Evolutionary conservation across 257 asterid genomes (phyloP).

Genomic region (Gynochthodes officinalis): DNA sequence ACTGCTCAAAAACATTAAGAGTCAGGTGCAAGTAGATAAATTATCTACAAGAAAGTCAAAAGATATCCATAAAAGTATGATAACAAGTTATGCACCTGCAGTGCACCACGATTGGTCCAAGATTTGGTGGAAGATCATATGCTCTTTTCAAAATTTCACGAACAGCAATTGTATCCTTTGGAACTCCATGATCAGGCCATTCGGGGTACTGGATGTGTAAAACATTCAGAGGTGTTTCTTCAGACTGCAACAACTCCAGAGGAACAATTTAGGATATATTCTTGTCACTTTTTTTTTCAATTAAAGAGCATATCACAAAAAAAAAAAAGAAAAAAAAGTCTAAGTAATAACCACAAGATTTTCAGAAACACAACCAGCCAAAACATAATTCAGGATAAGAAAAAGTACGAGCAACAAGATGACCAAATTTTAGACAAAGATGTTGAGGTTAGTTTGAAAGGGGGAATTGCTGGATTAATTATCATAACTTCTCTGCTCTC

Average conservation of each 20-base stretch:
- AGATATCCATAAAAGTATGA: background rate
- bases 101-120: conserved; percentile 92
- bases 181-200: conserved; percentile 99
- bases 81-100: conserved; percentile 63
- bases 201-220: conserved; percentile 92
- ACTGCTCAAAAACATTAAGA: conserved; percentile 40
- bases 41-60: background rate
- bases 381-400: background rate
- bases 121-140: conserved; percentile 53
- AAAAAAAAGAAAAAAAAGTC: no score
- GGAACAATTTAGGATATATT: background rate
- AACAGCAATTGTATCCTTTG: conserved; percentile 68
- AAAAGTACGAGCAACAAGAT: background rate
- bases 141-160: conserved; percentile 72
- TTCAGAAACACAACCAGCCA: background rate
- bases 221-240: conserved; percentile 71
- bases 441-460: background rate
- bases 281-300: background rate
- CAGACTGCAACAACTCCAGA: conserved; percentile 54
- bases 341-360: background rate
- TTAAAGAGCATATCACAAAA: background rate
- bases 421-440: background rate
- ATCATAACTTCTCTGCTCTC: background rate
- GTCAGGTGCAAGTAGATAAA: conserved; percentile 17
- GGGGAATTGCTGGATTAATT: background rate